Evolutionary conservation across 768 basidiomycete species (phyloP).

Genomic region (Brasilioporus rufonigricans): DNA sequence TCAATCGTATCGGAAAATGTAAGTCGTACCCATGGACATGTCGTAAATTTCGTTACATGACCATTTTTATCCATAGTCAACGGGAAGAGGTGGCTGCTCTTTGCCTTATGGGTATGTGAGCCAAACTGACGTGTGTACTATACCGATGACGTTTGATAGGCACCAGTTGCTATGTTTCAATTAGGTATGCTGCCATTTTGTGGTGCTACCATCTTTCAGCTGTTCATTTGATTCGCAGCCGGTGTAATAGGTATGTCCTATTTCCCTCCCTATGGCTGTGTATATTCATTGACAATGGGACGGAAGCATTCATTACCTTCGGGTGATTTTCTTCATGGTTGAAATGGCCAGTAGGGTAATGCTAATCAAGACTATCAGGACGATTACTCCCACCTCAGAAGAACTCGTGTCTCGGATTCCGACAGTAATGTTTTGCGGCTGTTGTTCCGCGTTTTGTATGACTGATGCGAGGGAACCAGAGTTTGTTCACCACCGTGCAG

Average conservation of each 20-base stretch:
- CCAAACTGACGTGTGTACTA: background rate
- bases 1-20: conserved; percentile 21
- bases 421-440: background rate
- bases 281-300: background rate
- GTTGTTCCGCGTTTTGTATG: background rate
- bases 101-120: conserved; percentile 14
- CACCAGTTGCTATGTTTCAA: conserved; percentile 15
- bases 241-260: conserved; percentile 11
- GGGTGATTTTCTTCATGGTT: conserved; percentile 4
- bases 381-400: conserved; percentile 8
- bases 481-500: conserved; percentile 7
- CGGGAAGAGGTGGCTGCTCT: conserved; percentile 10
- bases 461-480: conserved; percentile 4
- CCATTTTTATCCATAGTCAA: conserved; percentile 8
- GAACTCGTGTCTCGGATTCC: conserved; percentile 9
- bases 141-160: conserved; percentile 11
- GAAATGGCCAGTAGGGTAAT: background rate
- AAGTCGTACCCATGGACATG: background rate
- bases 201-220: background rate
- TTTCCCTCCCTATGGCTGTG: background rate
- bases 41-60: background rate
- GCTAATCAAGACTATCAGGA: conserved; percentile 7
- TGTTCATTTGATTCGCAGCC: conserved; percentile 2
- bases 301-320: conserved; percentile 9
- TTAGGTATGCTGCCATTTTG: conserved; percentile 6